Conservation (phyloP, 345 rosid genomes). For the Salix exigua region DNA sequence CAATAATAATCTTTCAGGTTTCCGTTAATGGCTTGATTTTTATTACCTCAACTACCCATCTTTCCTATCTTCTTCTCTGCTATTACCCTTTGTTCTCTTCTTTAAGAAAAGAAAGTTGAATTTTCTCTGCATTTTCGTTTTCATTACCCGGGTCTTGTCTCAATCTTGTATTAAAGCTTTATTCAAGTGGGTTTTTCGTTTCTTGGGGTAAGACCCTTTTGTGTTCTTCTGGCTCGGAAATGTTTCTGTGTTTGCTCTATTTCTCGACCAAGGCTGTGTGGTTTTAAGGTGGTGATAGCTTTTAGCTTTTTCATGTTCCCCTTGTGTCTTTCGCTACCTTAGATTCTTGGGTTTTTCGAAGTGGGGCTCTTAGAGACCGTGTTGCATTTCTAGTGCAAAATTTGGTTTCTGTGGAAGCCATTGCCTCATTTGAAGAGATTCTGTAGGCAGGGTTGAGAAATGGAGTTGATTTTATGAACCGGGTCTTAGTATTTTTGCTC, state of each 20-base stretch:
- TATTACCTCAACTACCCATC: conserved; percentile 6
- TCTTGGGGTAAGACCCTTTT: background rate
- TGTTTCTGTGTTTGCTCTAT: background rate
- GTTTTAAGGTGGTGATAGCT: background rate
- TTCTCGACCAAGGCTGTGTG: background rate
- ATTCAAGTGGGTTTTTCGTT: background rate
- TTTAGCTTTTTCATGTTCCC: background rate
- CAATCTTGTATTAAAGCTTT: background rate
- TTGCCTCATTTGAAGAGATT: background rate
- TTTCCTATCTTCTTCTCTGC: background rate
- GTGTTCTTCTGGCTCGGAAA: background rate
- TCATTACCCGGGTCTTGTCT: conserved; percentile 2
- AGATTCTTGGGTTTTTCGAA: background rate
- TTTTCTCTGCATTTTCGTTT: background rate
- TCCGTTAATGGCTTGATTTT: conserved; percentile 11
- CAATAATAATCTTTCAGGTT: background rate
- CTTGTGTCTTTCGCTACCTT: background rate
- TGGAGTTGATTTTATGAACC: conserved; percentile 26
- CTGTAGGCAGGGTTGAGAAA: background rate
- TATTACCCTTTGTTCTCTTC: background rate
- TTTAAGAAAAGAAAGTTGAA: background rate
- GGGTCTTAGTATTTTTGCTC: conserved; percentile 15
- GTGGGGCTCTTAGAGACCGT: background rate
- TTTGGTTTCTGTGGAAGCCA: background rate
- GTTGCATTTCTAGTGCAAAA: background rate